Evolutionary conservation across 768 basidiomycete species (phyloP).

Genomic region (Kwoniella dendrophila): DNA sequence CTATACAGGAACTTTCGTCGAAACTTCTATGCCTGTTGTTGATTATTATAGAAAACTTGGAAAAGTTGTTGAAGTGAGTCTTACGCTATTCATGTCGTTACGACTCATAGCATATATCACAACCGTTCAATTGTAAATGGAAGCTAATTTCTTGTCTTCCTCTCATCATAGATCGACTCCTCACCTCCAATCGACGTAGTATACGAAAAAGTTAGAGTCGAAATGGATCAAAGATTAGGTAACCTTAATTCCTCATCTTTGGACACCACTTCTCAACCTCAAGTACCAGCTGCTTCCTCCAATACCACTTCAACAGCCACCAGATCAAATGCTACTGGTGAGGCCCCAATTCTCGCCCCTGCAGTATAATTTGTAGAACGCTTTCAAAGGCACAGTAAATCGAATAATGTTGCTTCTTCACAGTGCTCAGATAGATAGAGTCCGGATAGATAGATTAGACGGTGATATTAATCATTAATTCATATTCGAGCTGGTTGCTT

Average conservation of each 20-base stretch:
- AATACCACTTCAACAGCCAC: background rate
- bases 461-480: too few species aligned
- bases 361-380: background rate
- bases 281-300: background rate
- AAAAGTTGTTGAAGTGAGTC: constrained; percentile 77
- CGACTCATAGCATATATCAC: too few species aligned
- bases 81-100: background rate
- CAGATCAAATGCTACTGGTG: too few species aligned
- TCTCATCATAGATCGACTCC: constrained; percentile 57
- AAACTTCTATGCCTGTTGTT: constrained; percentile 91
- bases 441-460: too few species aligned
- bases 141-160: background rate
- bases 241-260: background rate
- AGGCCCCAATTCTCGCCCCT: constrained; percentile 2
- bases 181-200: constrained; percentile 69
- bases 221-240: constrained; percentile 62
- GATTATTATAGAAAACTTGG: constrained; percentile 68
- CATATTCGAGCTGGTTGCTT: too few species aligned
- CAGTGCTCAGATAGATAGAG: too few species aligned
- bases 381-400: too few species aligned
- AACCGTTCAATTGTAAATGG: too few species aligned
- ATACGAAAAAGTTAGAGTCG: constrained; percentile 64
- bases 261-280: constrained; percentile 6
- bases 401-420: too few species aligned
- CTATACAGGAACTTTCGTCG: constrained; percentile 70